These are phyloP conservation scores for Sequoia sempervirens DNA, from an alignment of 75 land plant genomes.

Conservation along the genomic window DNA sequence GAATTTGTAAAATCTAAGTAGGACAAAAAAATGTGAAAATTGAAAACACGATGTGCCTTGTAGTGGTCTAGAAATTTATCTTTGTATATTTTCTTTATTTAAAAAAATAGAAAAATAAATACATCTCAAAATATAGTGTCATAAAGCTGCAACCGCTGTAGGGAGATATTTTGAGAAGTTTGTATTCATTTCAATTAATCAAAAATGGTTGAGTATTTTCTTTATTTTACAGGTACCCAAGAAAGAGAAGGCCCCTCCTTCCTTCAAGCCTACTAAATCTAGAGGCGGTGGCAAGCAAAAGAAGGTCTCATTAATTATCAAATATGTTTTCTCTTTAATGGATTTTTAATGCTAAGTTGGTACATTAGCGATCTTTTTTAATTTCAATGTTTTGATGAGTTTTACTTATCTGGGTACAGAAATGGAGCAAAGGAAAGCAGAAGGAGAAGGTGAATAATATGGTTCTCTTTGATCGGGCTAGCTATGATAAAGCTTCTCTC, in stretches of 20 bases:
- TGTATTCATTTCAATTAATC: too few species aligned
- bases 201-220: neutral
- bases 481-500: slow-evolving; percentile 63
- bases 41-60: too few species aligned
- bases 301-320: slow-evolving; percentile 15
- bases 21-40: too few species aligned
- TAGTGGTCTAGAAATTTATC: too few species aligned
- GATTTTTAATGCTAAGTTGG: neutral
- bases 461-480: slow-evolving; percentile 67
- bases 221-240: slow-evolving; percentile 23
- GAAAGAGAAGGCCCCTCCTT: slow-evolving; percentile 37
- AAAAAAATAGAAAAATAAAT: too few species aligned
- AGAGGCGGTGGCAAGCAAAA: slow-evolving; percentile 33
- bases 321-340: neutral
- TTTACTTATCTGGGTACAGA: slow-evolving; percentile 8
- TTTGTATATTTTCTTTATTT: too few species aligned
- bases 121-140: too few species aligned
- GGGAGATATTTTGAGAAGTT: too few species aligned
- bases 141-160: too few species aligned
- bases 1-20: too few species aligned
- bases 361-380: neutral
- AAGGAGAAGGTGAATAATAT: slow-evolving; percentile 67
- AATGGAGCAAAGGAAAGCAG: slow-evolving; percentile 71
- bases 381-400: neutral
- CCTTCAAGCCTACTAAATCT: slow-evolving; percentile 28